Base-by-base conservation (phyloP, 345 rosid species). In the Dovyalis caffra region DNA sequence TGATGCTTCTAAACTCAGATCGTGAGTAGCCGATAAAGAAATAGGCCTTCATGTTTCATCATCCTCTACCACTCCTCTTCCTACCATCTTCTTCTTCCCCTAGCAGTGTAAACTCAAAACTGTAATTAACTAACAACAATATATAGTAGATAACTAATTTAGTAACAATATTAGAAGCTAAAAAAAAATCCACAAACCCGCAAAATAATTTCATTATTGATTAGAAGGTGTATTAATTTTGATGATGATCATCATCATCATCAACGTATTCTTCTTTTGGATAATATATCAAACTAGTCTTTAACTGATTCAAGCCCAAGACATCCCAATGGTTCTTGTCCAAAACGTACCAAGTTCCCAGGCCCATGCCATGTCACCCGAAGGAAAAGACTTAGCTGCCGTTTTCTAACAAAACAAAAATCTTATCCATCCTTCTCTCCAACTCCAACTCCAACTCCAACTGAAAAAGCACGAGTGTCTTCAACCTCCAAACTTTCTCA, bases 371-470 rank as follows among this genome's bases (percentile, higher is more conserved):
- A 64, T 33, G 0, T 64, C 28, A 34, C 26, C 68, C 23, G 0
- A 33, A 21, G 21, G 8, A 4, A 21, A 34, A n/a, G 2, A 34
- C 33, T 15, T 21, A 66, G 10, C 15, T 15, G 6, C 0, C 47
- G 28, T 10, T 12, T 14, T 28, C 18, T 2, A 0, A 61, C 12
- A 68, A 65, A 72, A 61, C 38, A 34, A 64, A 31, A 79, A 78
- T 81, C 85, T 85, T 89, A 86, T 89, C 89, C 71, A 38, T 29
- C 66, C 1, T 5, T 20, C 0, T 20, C 53, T 47, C 21, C n/a
- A 4, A 1, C 4, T 43, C 25, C 10, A 33, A 23, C 23, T 7
- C 18, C 15, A 1, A 11, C 18, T 43, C 16, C 23, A 26, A 2
- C 71, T 9, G 31, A 15, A 47, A 47, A 5, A 29, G 28, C 10